Percentiles rank a stretch among this genome's conserved stretches.
phyloP scores from a whole-genome alignment of 768 basidiomycete species.

The Stropharia rugosoannulata region DNA sequence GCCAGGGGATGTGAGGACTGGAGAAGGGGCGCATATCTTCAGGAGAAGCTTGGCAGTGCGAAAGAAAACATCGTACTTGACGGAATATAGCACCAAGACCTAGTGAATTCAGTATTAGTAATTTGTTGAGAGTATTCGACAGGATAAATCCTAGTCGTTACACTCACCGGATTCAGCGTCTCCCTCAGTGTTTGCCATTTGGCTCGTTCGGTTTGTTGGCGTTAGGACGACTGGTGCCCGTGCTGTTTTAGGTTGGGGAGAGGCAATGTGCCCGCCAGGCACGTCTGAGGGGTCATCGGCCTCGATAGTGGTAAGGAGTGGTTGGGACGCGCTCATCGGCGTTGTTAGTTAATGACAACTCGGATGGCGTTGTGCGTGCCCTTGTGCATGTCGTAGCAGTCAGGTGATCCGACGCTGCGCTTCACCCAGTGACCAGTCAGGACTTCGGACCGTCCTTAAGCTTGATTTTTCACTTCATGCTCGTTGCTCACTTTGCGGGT shows the following conservation, averaged over 20 bases:
- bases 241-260: constrained; percentile 25
- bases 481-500: too few species aligned
- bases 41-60: background rate
- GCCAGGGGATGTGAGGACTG: constrained; percentile 81
- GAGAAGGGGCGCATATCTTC: constrained; percentile 9
- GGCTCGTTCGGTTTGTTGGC: constrained; percentile 44
- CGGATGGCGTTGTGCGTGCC: too few species aligned
- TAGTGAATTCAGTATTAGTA: constrained; percentile 18
- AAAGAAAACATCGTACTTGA: constrained; percentile 47
- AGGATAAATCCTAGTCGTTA: background rate
- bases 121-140: background rate
- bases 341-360: constrained; percentile 8
- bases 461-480: too few species aligned
- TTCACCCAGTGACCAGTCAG: too few species aligned
- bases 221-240: constrained; percentile 54
- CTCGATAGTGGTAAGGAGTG: constrained; percentile 81
- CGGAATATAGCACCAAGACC: constrained; percentile 75
- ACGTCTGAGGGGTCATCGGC: constrained; percentile 64
- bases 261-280: constrained; percentile 31
- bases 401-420: background rate
- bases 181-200: constrained; percentile 52
- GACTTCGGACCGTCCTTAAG: too few species aligned
- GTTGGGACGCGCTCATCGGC: constrained; percentile 60
- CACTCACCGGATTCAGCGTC: constrained; percentile 78
- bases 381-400: too few species aligned